Evolutionary conservation across 371 early-diverging fungal genomes (phyloP).

Genomic region (Apophysomyces trapeziformis): DNA sequence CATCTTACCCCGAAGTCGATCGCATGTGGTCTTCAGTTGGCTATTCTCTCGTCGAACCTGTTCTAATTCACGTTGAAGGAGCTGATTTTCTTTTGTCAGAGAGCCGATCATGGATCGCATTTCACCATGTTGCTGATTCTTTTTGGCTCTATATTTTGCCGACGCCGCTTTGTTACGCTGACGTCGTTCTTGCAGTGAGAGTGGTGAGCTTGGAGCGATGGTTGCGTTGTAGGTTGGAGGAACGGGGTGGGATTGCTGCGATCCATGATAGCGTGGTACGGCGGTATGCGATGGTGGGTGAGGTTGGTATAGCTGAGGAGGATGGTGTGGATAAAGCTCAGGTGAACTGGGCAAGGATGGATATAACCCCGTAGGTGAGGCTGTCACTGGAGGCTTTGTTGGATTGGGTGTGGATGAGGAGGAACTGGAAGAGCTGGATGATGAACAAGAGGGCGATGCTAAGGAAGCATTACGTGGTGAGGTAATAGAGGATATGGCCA

Average conservation of each 20-base stretch:
- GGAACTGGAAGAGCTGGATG: constrained; percentile 12
- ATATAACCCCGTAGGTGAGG: neutral
- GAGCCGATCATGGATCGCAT: constrained; percentile 53
- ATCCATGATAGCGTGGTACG: neutral
- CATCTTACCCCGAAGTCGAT: constrained; percentile 58
- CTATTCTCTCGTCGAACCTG: constrained; percentile 55
- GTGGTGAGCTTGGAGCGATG: constrained; percentile 24
- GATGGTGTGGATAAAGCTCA: constrained; percentile 11
- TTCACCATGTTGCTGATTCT: constrained; percentile 61
- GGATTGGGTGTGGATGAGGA: constrained; percentile 13
- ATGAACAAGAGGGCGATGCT: constrained; percentile 18
- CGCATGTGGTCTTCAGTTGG: constrained; percentile 48
- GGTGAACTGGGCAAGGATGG: neutral
- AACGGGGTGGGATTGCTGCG: neutral
- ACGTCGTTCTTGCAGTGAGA: constrained; percentile 58
- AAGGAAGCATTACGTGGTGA: constrained; percentile 17
- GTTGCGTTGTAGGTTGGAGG: neutral
- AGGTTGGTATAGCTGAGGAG: neutral
- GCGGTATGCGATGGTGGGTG: constrained; percentile 37
- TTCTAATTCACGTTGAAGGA: constrained; percentile 53
- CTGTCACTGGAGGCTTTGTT: neutral
- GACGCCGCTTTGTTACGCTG: constrained; percentile 68
- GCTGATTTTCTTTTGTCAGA: constrained; percentile 56
- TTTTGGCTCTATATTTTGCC: constrained; percentile 68
- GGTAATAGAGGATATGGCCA: constrained; percentile 49